Conservation (phyloP, 495 filamentous ascomycete genomes). For the Pyrenula massariospora region DNA sequence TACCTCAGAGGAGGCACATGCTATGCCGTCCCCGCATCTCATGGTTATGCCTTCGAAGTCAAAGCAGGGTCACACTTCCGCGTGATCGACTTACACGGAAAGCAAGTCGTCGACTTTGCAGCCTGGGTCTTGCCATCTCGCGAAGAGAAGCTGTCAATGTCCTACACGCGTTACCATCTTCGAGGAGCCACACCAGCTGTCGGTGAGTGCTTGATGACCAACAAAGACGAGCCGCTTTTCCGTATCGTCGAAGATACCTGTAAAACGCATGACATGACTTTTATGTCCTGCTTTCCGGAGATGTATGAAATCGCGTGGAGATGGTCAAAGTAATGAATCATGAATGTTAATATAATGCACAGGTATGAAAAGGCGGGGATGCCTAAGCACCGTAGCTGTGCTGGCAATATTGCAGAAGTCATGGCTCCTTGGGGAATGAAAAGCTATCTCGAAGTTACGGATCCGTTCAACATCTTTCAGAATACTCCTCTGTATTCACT, state of each 20-base stretch:
- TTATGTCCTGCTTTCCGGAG: conserved; percentile 26
- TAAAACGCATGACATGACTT: conserved; percentile 26
- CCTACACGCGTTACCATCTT: conserved; percentile 25
- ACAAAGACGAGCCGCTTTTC: conserved; percentile 18
- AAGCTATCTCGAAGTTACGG: conserved; percentile 17
- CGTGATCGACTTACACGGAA: conserved; percentile 23
- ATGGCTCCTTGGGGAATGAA: conserved; percentile 17
- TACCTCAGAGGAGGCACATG: too few relatives aligned
- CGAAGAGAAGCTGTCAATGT: conserved; percentile 21
- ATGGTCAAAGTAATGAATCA: too few relatives aligned
- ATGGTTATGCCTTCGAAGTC: conserved; percentile 19
- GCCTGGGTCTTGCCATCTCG: conserved; percentile 15
- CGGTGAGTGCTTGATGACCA: conserved; percentile 22
- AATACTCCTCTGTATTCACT: conserved; percentile 26
- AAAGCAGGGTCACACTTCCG: conserved; percentile 18
- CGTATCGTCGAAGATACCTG: conserved; percentile 16
- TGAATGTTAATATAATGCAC: too few relatives aligned
- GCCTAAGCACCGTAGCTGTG: conserved; percentile 18
- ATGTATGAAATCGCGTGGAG: too few relatives aligned
- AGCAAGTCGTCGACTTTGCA: conserved; percentile 27
- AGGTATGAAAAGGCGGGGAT: conserved; percentile 15
- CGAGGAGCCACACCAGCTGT: conserved; percentile 16
- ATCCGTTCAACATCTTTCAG: conserved; percentile 26
- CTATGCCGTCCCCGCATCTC: too few relatives aligned
- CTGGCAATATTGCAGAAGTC: conserved; percentile 21